phyloP scores from a whole-genome alignment of 345 rosid genomes.

The Salix purpurea region DNA sequence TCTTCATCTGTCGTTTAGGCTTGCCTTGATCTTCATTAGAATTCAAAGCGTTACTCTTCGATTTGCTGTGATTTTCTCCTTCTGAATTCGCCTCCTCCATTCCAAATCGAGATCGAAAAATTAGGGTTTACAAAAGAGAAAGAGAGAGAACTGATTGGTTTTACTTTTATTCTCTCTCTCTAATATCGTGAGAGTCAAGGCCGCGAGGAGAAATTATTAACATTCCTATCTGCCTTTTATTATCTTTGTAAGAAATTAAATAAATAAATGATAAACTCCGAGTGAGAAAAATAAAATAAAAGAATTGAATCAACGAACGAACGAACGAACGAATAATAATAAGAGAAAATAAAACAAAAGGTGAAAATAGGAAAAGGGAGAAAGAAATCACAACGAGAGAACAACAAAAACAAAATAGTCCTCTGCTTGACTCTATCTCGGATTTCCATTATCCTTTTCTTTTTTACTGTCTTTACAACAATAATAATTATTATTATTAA shows the following conservation, averaged over 20 bases:
- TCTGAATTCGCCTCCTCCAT: constrained; percentile 78
- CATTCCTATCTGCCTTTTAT: background rate
- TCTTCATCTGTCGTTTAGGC: constrained; percentile 99
- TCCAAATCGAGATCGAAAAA: constrained; percentile 7
- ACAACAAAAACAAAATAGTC: constrained; percentile 12
- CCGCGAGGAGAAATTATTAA: constrained; percentile 11
- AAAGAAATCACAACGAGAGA: constrained; percentile 24
- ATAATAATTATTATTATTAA: background rate
- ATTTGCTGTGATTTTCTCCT: constrained; percentile 41
- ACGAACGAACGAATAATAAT: background rate
- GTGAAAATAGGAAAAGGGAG: constrained; percentile 15
- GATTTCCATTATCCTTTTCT: constrained; percentile 19
- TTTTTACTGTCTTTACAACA: background rate
- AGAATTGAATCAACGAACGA: constrained; percentile 12
- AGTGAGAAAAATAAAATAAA: background rate
- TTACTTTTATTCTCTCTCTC: background rate
- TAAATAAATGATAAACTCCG: background rate
- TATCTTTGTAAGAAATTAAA: background rate
- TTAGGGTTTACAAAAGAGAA: constrained; percentile 3
- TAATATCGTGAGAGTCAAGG: constrained; percentile 36
- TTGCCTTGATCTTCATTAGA: constrained; percentile 49
- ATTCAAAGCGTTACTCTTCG: constrained; percentile 4
- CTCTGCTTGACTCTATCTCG: constrained; percentile 26
- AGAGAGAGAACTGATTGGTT: background rate
- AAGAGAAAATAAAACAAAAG: constrained; percentile 16